phyloP scores from a whole-genome alignment of 208 protist genomes.

The Crithidia fasciculata region DNA sequence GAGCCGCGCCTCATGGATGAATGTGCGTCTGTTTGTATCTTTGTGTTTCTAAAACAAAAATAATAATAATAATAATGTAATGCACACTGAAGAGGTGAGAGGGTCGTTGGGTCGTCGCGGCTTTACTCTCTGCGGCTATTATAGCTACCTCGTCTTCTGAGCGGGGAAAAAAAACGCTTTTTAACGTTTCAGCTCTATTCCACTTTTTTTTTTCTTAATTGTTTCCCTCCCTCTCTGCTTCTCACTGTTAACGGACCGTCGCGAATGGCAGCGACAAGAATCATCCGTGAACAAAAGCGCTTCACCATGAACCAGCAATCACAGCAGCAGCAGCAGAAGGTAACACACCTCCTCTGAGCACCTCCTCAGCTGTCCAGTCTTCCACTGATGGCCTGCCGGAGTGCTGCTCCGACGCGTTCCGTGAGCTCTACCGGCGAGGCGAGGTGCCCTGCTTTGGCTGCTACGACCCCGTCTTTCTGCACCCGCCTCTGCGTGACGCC shows the following conservation, averaged over 20 bases:
- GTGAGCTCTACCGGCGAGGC: slow-evolving; percentile 21
- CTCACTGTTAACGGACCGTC: background rate
- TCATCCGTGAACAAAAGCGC: background rate
- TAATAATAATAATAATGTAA: too few relatives aligned
- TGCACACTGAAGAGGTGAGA: too few relatives aligned
- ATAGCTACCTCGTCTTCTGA: too few relatives aligned
- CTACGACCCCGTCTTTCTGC: slow-evolving; percentile 64
- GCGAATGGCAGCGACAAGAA: background rate
- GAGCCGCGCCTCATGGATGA: too few relatives aligned
- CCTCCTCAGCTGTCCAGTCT: background rate
- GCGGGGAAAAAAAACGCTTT: too few relatives aligned
- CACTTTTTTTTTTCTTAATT: background rate
- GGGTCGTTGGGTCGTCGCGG: too few relatives aligned
- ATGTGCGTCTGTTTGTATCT: too few relatives aligned
- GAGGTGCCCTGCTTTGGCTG: slow-evolving; percentile 53
- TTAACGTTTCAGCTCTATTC: too few relatives aligned
- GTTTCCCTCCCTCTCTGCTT: background rate
- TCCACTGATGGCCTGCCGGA: slow-evolving; percentile 17
- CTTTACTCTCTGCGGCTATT: too few relatives aligned
- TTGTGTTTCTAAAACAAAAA: too few relatives aligned
- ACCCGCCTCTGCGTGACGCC: background rate
- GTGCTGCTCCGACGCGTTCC: slow-evolving; percentile 37
- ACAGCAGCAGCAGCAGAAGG: background rate
- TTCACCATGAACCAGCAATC: background rate
- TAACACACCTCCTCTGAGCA: background rate